Conservation (phyloP, 805 yeast genomes). For the Pichia cephalocereana region DNA sequence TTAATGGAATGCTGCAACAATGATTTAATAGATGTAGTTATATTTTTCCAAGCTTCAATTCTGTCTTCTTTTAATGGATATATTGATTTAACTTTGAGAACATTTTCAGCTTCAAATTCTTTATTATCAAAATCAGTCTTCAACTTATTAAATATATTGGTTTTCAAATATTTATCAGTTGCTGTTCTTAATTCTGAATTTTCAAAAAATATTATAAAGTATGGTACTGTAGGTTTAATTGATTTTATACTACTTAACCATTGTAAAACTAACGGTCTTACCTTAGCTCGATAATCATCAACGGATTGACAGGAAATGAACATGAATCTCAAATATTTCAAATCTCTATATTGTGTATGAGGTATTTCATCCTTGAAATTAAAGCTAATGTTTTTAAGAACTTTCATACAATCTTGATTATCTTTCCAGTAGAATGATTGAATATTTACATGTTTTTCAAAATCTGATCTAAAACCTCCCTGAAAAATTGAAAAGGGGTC, state of each 20-base stretch:
- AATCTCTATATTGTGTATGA: slow-evolving; percentile 4
- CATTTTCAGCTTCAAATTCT: slow-evolving; percentile 24
- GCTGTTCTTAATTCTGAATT: slow-evolving; percentile 15
- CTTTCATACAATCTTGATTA: slow-evolving; percentile 44
- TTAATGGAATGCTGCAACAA: slow-evolving; percentile 47
- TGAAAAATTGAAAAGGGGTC: slow-evolving; percentile 64
- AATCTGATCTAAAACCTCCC: slow-evolving; percentile 29
- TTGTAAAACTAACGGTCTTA: slow-evolving; percentile 70
- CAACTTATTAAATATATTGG: slow-evolving; percentile 24
- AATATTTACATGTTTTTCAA: slow-evolving; percentile 42
- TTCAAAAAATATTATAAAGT: slow-evolving; percentile 46
- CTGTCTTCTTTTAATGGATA: slow-evolving; percentile 30
- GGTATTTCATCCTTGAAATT: slow-evolving; percentile 52
- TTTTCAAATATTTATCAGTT: slow-evolving; percentile 21
- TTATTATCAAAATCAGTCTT: slow-evolving; percentile 22
- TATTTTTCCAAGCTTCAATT: slow-evolving; percentile 41
- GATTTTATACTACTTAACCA: slow-evolving; percentile 52
- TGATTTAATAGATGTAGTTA: slow-evolving; percentile 37
- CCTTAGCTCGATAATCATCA: slow-evolving; percentile 71
- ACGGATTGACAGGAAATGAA: slow-evolving; percentile 55
- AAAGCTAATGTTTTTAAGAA: slow-evolving; percentile 52
- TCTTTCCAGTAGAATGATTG: slow-evolving; percentile 65
- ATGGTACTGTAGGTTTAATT: slow-evolving; percentile 43
- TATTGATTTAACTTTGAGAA: slow-evolving; percentile 31
- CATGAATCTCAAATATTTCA: slow-evolving; percentile 49